Evolutionary conservation across 768 basidiomycete genomes (phyloP), one percentile per base, ranked within the genome.

Genomic region (Lactarius sp.): DNA sequence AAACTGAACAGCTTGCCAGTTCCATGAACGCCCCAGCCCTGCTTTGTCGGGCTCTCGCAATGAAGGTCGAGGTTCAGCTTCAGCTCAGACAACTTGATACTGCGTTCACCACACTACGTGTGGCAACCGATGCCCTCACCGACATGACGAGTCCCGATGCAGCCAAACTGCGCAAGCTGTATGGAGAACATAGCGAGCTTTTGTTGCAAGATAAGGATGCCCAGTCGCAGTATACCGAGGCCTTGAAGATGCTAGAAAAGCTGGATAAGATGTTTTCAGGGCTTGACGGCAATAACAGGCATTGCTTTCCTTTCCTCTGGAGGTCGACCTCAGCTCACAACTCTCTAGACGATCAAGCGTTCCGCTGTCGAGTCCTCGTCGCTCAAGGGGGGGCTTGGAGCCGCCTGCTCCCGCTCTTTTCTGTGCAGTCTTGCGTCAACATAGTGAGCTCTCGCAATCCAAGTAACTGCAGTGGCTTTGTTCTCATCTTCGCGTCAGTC

Each of bases 1-100:
- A 93, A 70, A 90, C 89, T 1, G 76, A 81, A n/a, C 84, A 86
- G 20, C 76, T 98, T 1, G 90, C 92, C 0, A 76, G 80, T 52
- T 79, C 87, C 6, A 72, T 93, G 12, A 86, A 85, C 64, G 83
- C 87, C 0, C 84, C 87, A 16, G 80, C 84, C 0, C 75, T 90
- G 69, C 73, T 81, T 7, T 83, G 86, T 22, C 82, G 88, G 9
- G 90, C 91, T 0, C 73, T 87, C 34, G 79, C 85, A 0, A 78
- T 81, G 68, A 82, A 84, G 57, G 88, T 83, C 3, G 90, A 94
- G 66, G 77, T 96, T 2, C 79, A 86, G 52, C 72, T 93, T 5
- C 80, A 85, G 52, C 79, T 88, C 66, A 83, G 85, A 2, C 76
- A 79, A 44, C 69, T 87, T 5, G 78, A 82, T 6, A 83, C 84